Evolutionary conservation across 2,329 filamentous ascomycete species (phyloP).

Genomic region (Cytospora piceae): DNA sequence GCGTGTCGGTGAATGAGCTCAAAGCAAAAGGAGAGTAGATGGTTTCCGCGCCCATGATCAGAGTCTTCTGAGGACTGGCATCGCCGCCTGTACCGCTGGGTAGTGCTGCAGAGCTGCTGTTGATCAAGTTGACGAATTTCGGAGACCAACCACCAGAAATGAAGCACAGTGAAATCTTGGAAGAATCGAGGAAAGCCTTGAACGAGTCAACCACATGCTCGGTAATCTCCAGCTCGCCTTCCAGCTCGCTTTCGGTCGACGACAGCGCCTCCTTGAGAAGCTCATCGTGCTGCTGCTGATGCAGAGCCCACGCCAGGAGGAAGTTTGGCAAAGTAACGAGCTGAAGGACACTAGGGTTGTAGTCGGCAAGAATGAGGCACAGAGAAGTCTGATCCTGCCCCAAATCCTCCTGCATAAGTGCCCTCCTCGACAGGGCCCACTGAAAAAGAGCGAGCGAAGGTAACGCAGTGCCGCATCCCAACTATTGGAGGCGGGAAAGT

Average conservation of each 20-base stretch:
- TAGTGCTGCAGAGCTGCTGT: slow-evolving; percentile 30
- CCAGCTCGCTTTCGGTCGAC: slow-evolving; percentile 62
- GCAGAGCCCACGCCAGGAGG: slow-evolving; percentile 68
- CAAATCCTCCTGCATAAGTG: slow-evolving; percentile 7
- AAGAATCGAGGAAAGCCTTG: slow-evolving; percentile 51
- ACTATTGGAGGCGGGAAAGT: slow-evolving; percentile 47
- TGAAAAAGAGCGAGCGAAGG: slow-evolving; percentile 74
- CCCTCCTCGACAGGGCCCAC: slow-evolving; percentile 46
- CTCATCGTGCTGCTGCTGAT: slow-evolving; percentile 43
- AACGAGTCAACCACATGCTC: slow-evolving; percentile 63
- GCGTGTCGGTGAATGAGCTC: slow-evolving; percentile 67
- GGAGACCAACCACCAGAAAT: slow-evolving; percentile 76
- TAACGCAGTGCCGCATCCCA: slow-evolving; percentile 79
- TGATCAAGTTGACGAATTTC: slow-evolving; percentile 63
- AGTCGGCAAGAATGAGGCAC: slow-evolving; percentile 73
- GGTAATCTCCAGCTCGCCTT: slow-evolving; percentile 69
- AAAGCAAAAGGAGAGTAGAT: slow-evolving; percentile 80
- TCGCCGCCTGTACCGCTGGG: slow-evolving; percentile 25
- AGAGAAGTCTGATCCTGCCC: slow-evolving; percentile 42
- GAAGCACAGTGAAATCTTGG: slow-evolving; percentile 63
- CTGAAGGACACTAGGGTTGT: slow-evolving; percentile 76
- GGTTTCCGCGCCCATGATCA: slow-evolving; percentile 77
- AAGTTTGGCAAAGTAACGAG: slow-evolving; percentile 82
- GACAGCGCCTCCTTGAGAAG: slow-evolving; percentile 50
- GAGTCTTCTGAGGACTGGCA: slow-evolving; percentile 39